Percentiles rank a stretch among this genome's conserved stretches.
Conservation (phyloP, 768 basidiomycete genomes). For the Hericium rajendrae region DNA sequence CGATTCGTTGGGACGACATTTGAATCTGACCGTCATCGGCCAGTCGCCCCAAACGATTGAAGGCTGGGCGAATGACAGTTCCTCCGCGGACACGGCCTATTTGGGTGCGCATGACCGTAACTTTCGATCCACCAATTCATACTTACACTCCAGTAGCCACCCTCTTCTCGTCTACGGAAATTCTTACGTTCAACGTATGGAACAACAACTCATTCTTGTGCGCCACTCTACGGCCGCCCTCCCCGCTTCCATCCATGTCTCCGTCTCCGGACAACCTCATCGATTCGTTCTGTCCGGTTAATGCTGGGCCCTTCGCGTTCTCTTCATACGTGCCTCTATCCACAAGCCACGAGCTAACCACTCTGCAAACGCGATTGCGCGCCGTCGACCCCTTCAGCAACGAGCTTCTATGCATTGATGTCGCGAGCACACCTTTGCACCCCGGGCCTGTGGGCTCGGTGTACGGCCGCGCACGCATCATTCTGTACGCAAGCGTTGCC, state of each 20-base stretch:
- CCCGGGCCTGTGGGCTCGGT: constrained; percentile 43
- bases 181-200: constrained; percentile 71
- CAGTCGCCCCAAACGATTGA: constrained; percentile 46
- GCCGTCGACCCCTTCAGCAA: constrained; percentile 81
- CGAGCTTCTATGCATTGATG: constrained; percentile 75
- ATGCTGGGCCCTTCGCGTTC: constrained; percentile 73
- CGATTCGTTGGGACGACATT: constrained; percentile 30
- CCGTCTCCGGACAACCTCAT: constrained; percentile 17
- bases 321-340: constrained; percentile 63
- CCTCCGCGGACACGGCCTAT: constrained; percentile 24
- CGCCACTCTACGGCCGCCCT: constrained; percentile 65
- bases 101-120: constrained; percentile 40
- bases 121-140: constrained; percentile 8
- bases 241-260: constrained; percentile 44
- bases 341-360: constrained; percentile 63
- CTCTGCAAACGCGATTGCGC: constrained; percentile 73
- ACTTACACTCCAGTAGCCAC: constrained; percentile 44
- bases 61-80: constrained; percentile 48
- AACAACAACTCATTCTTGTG: constrained; percentile 71
- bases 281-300: constrained; percentile 63
- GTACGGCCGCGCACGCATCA: constrained; percentile 56
- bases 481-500: constrained; percentile 67
- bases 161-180: constrained; percentile 72
- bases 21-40: constrained; percentile 73
- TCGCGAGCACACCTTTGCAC: constrained; percentile 67